Conservation (phyloP, 148 eudicot genomes). For the Drosera capensis region DNA sequence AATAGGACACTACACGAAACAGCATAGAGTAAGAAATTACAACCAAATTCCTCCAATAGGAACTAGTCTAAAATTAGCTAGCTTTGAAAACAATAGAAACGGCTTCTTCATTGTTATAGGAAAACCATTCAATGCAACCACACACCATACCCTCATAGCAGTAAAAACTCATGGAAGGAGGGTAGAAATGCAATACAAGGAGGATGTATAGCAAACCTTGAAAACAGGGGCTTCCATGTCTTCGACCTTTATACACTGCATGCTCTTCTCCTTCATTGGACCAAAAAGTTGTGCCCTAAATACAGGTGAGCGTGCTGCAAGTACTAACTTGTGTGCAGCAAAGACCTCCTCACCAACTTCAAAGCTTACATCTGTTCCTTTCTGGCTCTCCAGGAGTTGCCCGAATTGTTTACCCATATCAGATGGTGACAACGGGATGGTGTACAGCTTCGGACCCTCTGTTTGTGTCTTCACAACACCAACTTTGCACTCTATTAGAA, state of each 20-base stretch:
- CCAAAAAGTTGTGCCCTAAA: slow-evolving; percentile 41
- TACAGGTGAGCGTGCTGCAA: slow-evolving; percentile 39
- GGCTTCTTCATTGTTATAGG: too few species aligned
- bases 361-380: slow-evolving; percentile 19
- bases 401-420: slow-evolving; percentile 31
- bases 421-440: slow-evolving; percentile 19
- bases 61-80: too few species aligned
- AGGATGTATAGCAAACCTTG: slow-evolving; percentile 19
- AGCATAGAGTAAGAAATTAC: background rate
- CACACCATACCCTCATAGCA: background rate
- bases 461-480: slow-evolving; percentile 26
- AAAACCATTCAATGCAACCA: too few species aligned
- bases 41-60: too few species aligned
- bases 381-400: slow-evolving; percentile 18
- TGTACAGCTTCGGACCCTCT: slow-evolving; percentile 21
- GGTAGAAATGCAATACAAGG: background rate
- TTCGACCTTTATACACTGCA: slow-evolving; percentile 20
- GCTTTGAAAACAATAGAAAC: too few species aligned
- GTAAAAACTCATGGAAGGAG: background rate
- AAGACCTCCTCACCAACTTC: slow-evolving; percentile 28
- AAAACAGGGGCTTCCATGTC: slow-evolving; percentile 33
- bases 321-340: slow-evolving; percentile 26
- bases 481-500: slow-evolving; percentile 20
- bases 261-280: slow-evolving; percentile 27
- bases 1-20: background rate